A percentile compares a stretch with the other conserved stretches of the same genome.
Conservation (phyloP, 2,329 filamentous ascomycete species). For the Pyrenophora seminiperda region DNA sequence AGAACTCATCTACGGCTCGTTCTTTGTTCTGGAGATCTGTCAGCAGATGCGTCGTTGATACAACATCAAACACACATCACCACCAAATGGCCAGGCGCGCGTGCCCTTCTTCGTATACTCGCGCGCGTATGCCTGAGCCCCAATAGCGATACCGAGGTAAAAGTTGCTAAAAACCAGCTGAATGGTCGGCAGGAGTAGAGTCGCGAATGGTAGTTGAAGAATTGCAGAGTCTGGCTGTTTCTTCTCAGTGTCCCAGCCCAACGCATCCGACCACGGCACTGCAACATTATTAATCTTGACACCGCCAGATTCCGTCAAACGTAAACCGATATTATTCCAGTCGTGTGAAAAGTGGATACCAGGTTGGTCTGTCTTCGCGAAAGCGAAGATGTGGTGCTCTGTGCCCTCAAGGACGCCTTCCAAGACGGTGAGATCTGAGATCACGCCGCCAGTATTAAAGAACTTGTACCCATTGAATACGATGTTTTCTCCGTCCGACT, state of each 20-base stretch:
- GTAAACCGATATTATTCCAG: slow-evolving; percentile 69
- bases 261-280: slow-evolving; percentile 64
- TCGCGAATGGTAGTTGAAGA: slow-evolving; percentile 60
- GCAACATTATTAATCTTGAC: slow-evolving; percentile 64
- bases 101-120: slow-evolving; percentile 64
- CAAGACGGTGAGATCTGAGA: slow-evolving; percentile 69
- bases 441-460: slow-evolving; percentile 71
- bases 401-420: slow-evolving; percentile 66
- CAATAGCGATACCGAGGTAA: slow-evolving; percentile 67
- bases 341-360: slow-evolving; percentile 64
- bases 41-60: too few relatives aligned
- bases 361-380: slow-evolving; percentile 62
- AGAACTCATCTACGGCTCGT: slow-evolving; percentile 65
- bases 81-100: slow-evolving; percentile 67
- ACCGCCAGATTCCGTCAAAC: slow-evolving; percentile 67
- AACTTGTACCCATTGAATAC: slow-evolving; percentile 67
- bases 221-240: slow-evolving; percentile 59
- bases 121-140: slow-evolving; percentile 61
- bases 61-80: slow-evolving; percentile 49
- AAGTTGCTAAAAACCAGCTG: slow-evolving; percentile 71
- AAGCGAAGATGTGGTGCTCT: slow-evolving; percentile 65
- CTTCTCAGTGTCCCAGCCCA: slow-evolving; percentile 62
- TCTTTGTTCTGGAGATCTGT: slow-evolving; percentile 55
- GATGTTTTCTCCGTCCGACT: slow-evolving; percentile 58
- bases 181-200: slow-evolving; percentile 65